Conservation (phyloP, 2,329 filamentous ascomycete species). For the Dichotomopilus funicola region DNA sequence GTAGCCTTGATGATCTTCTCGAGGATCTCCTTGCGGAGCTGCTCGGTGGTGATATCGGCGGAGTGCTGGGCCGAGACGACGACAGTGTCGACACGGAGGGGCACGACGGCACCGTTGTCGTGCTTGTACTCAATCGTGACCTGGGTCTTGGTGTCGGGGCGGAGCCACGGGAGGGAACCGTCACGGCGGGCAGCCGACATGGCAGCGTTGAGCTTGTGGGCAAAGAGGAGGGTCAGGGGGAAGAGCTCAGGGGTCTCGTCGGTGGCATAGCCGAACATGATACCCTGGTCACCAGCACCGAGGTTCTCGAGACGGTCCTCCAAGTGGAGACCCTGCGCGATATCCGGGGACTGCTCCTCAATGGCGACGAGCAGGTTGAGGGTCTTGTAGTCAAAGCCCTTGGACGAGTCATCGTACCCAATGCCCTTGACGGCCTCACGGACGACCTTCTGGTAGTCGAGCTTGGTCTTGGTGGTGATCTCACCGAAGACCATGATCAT, state of each 20-base stretch:
- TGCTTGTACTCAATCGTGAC: conserved; percentile 98
- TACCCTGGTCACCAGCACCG: conserved; percentile 98
- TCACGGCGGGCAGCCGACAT: conserved; percentile 87
- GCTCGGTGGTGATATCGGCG: conserved; percentile 79
- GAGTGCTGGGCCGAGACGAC: conserved; percentile 95
- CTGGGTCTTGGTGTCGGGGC: conserved; percentile 99
- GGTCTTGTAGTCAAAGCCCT: conserved; percentile 99
- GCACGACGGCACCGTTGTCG: conserved; percentile 88
- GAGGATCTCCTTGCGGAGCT: conserved; percentile 88
- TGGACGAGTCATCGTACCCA: conserved; percentile 91
- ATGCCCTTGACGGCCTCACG: conserved; percentile 95
- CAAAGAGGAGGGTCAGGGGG: conserved; percentile 85
- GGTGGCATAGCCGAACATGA: conserved; percentile 99
- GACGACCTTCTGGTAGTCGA: conserved; percentile 98
- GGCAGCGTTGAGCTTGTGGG: conserved; percentile 94
- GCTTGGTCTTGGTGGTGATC: conserved; percentile 90
- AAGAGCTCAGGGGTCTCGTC: conserved; percentile 98
- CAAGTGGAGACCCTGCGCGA: conserved; percentile 97
- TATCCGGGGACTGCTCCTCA: conserved; percentile 98
- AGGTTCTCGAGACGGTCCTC: conserved; percentile 96
- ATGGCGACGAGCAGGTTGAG: conserved; percentile 98
- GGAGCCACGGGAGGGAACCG: conserved; percentile 84
- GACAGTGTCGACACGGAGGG: conserved; percentile 88
- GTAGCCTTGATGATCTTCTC: conserved; percentile 96
- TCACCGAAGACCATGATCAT: conserved; percentile 99